Percentiles rank a stretch among this genome's conserved stretches.
These are phyloP conservation scores for Didymella glomerata DNA, from an alignment of 2,329 filamentous ascomycete genomes.

Conservation along the genomic window DNA sequence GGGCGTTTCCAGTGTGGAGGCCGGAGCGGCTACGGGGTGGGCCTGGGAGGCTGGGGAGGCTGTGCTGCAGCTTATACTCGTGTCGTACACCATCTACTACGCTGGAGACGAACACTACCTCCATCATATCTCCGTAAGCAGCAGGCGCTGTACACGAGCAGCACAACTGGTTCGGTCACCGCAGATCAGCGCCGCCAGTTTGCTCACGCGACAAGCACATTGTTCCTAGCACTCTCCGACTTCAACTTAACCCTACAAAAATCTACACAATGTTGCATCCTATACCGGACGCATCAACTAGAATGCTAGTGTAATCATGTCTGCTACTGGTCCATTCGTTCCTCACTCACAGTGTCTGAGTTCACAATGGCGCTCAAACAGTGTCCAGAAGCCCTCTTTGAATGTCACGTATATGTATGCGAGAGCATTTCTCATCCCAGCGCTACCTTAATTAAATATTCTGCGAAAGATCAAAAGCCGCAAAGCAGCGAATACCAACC, in stretches of 20 bases:
- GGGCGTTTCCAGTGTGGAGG: slow-evolving; percentile 9
- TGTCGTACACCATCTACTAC: not conserved
- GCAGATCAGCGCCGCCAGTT: not conserved
- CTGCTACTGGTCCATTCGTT: not conserved
- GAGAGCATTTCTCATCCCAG: not conserved
- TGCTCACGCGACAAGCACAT: not conserved
- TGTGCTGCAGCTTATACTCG: slow-evolving; percentile 6
- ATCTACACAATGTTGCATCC: not conserved
- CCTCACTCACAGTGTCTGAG: not conserved
- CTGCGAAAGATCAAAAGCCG: not conserved
- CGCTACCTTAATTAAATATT: not conserved
- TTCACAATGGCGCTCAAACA: not conserved
- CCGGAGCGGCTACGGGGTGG: not conserved
- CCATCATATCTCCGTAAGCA: not conserved
- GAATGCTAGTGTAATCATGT: not conserved
- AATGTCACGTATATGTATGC: not conserved
- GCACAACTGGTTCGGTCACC: not conserved
- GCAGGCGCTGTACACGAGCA: not conserved
- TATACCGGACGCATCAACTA: not conserved
- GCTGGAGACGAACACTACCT: not conserved
- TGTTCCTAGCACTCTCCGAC: not conserved
- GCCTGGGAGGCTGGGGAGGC: slow-evolving; percentile 5
- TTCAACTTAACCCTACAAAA: not conserved
- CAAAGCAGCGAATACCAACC: not conserved
- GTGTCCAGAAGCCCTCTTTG: not conserved